phyloP scores from a whole-genome alignment of 1,139 yeast genomes.

The Magnusiomyces fungicola region DNA sequence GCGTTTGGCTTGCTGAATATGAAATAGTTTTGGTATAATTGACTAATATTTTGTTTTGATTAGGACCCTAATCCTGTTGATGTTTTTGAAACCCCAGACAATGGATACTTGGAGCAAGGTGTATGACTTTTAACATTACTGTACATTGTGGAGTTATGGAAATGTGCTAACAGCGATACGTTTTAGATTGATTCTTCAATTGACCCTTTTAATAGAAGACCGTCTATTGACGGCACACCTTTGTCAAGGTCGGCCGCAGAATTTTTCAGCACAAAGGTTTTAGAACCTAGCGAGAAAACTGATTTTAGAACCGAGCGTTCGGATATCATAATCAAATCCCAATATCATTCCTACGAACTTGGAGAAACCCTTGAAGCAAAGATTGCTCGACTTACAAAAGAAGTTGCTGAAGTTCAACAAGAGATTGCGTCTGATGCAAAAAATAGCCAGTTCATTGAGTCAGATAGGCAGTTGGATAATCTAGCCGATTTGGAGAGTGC shows the following conservation, averaged over 20 bases:
- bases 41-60: not conserved
- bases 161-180: no score
- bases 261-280: constrained; percentile 7
- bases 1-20: not conserved
- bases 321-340: not conserved
- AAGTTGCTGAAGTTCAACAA: constrained; percentile 8
- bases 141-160: not conserved
- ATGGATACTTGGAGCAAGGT: not conserved
- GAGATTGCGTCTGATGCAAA: constrained; percentile 1
- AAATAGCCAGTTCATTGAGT: not conserved
- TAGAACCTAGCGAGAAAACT: not conserved
- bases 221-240: constrained; percentile 10
- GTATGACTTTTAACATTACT: no score
- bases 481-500: not conserved
- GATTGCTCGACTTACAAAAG: constrained; percentile 10
- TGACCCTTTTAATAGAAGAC: constrained; percentile 3
- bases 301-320: constrained; percentile 7
- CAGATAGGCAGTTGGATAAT: not conserved
- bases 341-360: constrained; percentile 6
- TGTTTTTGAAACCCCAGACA: constrained; percentile 13
- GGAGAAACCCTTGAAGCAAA: constrained; percentile 12
- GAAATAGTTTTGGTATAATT: not conserved
- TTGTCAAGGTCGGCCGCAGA: constrained; percentile 2
- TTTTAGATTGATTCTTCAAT: not conserved
- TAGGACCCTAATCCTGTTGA: constrained; percentile 15